Conservation (phyloP, 768 basidiomycete genomes). For the Suillus subalutaceus region DNA sequence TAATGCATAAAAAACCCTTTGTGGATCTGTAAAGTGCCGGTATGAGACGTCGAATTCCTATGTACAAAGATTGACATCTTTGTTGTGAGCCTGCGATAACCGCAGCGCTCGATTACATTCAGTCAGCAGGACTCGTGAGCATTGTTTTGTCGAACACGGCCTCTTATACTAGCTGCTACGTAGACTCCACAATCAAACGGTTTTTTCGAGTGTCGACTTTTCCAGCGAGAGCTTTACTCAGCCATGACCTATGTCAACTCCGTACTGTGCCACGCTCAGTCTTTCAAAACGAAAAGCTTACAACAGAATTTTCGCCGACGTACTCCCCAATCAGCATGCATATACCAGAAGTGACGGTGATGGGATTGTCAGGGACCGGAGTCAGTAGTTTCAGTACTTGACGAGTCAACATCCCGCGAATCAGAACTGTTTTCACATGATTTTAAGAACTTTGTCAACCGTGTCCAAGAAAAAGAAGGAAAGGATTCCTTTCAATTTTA, state of each 20-base stretch:
- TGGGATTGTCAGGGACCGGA: constrained; percentile 4
- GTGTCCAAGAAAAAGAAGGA: not conserved
- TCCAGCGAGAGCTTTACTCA: not conserved
- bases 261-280: not conserved
- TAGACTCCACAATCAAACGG: not conserved
- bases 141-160: not conserved
- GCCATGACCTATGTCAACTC: not conserved
- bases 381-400: not conserved
- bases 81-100: constrained; percentile 26
- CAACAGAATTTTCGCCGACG: not conserved
- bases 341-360: not conserved
- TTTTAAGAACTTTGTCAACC: not conserved
- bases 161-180: not conserved
- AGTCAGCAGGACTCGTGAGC: not conserved
- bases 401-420: not conserved
- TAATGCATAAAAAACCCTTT: constrained; percentile 20
- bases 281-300: not conserved
- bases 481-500: not conserved
- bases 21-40: constrained; percentile 19
- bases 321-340: not conserved
- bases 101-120: constrained; percentile 17
- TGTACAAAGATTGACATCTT: constrained; percentile 17
- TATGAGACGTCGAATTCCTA: not conserved
- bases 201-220: not conserved
- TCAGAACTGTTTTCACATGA: not conserved